Conservation (phyloP, 2,329 filamentous ascomycete species). For the Bipolaris cookei region DNA sequence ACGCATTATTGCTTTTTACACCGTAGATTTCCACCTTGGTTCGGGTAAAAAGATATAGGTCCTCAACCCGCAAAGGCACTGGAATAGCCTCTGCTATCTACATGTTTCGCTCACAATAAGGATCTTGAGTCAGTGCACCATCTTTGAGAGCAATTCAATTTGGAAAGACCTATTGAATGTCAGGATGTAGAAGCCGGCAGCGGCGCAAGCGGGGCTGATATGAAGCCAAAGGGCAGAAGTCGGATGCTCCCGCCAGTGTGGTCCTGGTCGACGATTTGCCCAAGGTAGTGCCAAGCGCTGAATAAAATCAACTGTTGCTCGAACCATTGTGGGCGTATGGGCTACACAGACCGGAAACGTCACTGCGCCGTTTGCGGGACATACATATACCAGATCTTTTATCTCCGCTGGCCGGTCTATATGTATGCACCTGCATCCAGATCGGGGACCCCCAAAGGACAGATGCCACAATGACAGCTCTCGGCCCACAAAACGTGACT, state of each 20-base stretch:
- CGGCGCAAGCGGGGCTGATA: slow-evolving; percentile 4
- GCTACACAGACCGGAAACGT: background rate
- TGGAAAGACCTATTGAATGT: background rate
- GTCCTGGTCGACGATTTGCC: slow-evolving; percentile 6
- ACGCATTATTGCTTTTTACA: background rate
- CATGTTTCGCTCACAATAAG: background rate
- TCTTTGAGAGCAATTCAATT: background rate
- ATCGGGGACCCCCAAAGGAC: slow-evolving; percentile 2
- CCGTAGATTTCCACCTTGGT: background rate
- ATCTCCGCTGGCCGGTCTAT: background rate
- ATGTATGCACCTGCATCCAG: slow-evolving; percentile 5
- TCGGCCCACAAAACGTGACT: background rate
- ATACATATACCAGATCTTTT: background rate
- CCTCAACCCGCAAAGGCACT: background rate
- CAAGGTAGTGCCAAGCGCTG: slow-evolving; percentile 1
- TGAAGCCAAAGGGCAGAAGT: background rate
- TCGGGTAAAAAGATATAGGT: background rate
- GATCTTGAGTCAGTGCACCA: background rate
- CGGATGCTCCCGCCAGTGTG: slow-evolving; percentile 11
- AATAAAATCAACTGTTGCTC: background rate
- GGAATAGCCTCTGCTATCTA: background rate
- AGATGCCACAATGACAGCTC: background rate
- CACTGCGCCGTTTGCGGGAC: background rate
- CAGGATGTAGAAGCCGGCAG: background rate
- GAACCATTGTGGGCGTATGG: background rate